Conservation (phyloP, 2,329 filamentous ascomycete species). For the Penicillium sp. region DNA sequence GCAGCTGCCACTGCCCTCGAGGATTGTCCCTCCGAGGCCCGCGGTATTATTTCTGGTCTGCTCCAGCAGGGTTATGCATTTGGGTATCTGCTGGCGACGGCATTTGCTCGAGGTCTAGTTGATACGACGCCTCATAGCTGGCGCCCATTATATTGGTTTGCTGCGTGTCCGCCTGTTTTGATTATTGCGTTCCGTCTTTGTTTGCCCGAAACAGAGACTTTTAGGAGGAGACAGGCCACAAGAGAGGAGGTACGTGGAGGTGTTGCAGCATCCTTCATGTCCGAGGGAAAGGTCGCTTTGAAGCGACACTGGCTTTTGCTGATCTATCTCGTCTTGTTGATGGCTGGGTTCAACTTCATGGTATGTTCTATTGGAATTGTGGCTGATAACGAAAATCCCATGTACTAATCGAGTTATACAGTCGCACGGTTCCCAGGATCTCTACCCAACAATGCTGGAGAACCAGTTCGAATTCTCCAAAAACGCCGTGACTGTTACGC, state of each 20-base stretch:
- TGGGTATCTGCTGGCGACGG: constrained; percentile 65
- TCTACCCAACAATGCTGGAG: constrained; percentile 64
- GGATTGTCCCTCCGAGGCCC: constrained; percentile 62
- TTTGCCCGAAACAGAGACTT: constrained; percentile 78
- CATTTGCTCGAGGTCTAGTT: constrained; percentile 55
- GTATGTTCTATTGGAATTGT: too few species aligned
- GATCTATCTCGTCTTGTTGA: constrained; percentile 79
- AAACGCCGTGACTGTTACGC: constrained; percentile 68
- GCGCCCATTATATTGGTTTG: constrained; percentile 90
- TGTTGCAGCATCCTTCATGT: constrained; percentile 69
- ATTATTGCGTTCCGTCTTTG: constrained; percentile 79
- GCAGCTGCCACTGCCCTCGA: constrained; percentile 66
- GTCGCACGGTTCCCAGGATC: constrained; percentile 73
- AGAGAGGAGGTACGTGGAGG: constrained; percentile 61
- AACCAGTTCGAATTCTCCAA: constrained; percentile 62
- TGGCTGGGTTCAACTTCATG: constrained; percentile 94
- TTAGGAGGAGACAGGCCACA: constrained; percentile 66
- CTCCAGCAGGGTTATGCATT: constrained; percentile 68
- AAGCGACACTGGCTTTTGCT: constrained; percentile 80
- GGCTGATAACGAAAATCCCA: too few species aligned
- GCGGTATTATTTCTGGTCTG: constrained; percentile 65
- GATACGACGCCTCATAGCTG: constrained; percentile 78
- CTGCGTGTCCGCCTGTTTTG: constrained; percentile 75
- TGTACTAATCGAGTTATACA: constrained; percentile 15
- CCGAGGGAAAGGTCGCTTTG: constrained; percentile 77